These are phyloP conservation scores for Boletus reticuloceps DNA, from an alignment of 768 basidiomycete species.

Conservation along the genomic window DNA sequence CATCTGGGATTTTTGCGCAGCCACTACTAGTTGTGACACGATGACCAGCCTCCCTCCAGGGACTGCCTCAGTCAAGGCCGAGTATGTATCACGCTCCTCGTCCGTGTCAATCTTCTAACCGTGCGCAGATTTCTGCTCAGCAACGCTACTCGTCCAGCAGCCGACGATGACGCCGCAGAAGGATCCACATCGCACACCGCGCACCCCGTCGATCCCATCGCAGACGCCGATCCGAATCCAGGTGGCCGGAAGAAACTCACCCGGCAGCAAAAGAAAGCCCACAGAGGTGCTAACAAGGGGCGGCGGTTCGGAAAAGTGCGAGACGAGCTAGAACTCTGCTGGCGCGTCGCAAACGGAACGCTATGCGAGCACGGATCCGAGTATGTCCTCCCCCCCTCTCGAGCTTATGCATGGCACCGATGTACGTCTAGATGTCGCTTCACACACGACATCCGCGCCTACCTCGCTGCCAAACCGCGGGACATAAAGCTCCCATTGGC, in stretches of 20 bases:
- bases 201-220: slow-evolving; percentile 26
- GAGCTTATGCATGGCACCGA: not conserved
- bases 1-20: slow-evolving; percentile 42
- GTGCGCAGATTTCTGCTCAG: slow-evolving; percentile 43
- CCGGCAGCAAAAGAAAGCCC: slow-evolving; percentile 70
- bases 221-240: slow-evolving; percentile 28
- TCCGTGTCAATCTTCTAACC: not conserved
- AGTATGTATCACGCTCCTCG: slow-evolving; percentile 34
- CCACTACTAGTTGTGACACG: slow-evolving; percentile 5
- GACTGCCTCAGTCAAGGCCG: slow-evolving; percentile 52
- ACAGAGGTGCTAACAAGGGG: slow-evolving; percentile 80
- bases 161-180: slow-evolving; percentile 65
- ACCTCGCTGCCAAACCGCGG: slow-evolving; percentile 70
- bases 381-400: slow-evolving; percentile 34
- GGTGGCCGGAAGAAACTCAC: slow-evolving; percentile 42
- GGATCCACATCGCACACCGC: slow-evolving; percentile 42
- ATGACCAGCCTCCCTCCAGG: slow-evolving; percentile 33
- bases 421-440: slow-evolving; percentile 59
- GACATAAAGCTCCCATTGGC: slow-evolving; percentile 64
- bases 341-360: slow-evolving; percentile 67
- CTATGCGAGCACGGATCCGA: slow-evolving; percentile 69
- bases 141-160: slow-evolving; percentile 22
- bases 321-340: slow-evolving; percentile 84
- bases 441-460: slow-evolving; percentile 73
- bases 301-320: slow-evolving; percentile 72